Percentiles rank a stretch among this genome's conserved stretches.
These are phyloP conservation scores for Metarhizium brunneum DNA, from an alignment of 2,329 filamentous ascomycete species.

Conservation along the genomic window DNA sequence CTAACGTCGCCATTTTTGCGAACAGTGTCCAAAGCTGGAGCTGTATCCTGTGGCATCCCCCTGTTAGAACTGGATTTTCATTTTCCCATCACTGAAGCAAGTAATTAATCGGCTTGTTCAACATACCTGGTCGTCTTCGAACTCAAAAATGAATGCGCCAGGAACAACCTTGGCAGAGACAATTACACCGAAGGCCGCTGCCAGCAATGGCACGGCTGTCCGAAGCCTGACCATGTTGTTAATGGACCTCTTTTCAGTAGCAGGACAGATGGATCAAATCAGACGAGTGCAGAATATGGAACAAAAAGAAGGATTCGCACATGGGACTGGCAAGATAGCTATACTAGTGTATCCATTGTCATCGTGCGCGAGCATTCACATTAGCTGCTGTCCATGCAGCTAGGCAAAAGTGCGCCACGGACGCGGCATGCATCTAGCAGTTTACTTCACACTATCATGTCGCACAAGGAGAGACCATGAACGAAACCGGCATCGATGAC, in stretches of 20 bases:
- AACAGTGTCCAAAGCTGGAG: background rate
- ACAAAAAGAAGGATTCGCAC: background rate
- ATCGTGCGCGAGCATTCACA: background rate
- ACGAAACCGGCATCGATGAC: no score
- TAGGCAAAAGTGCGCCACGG: background rate
- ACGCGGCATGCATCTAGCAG: background rate
- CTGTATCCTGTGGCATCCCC: background rate
- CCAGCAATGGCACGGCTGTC: background rate
- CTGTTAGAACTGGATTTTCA: background rate
- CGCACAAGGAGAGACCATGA: no score
- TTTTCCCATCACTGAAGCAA: background rate
- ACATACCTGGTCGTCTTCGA: slow-evolving; percentile 1
- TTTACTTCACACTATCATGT: background rate
- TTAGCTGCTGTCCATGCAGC: background rate
- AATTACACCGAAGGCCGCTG: background rate
- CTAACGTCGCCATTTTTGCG: slow-evolving; percentile 8
- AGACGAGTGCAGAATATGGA: background rate
- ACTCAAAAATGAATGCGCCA: slow-evolving; percentile 4
- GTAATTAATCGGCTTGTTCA: background rate
- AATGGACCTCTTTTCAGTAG: background rate
- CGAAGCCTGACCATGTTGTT: background rate
- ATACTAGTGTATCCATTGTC: background rate
- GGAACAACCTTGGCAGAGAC: background rate
- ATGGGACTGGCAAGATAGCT: background rate
- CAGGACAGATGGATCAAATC: background rate